Evolutionary conservation across 1,284 basidiomycete species (phyloP).

Genomic region (Tilletia indica): DNA sequence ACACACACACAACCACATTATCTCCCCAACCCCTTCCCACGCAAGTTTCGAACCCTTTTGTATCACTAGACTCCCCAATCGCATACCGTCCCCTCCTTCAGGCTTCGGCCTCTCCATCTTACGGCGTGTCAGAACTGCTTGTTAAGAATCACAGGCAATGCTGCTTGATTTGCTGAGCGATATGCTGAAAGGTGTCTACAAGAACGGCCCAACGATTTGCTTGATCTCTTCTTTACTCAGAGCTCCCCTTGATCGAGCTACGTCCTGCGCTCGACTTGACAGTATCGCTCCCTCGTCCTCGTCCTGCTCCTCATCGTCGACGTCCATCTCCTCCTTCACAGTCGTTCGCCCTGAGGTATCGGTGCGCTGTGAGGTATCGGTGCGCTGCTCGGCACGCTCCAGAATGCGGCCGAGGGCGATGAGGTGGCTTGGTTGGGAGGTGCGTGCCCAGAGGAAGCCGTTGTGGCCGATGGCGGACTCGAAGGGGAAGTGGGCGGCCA

Average conservation of each 20-base stretch:
- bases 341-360: background rate
- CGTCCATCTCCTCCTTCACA: background rate
- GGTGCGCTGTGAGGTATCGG: background rate
- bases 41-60: background rate
- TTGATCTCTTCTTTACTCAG: background rate
- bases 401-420: constrained; percentile 43
- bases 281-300: background rate
- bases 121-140: too few species aligned
- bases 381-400: background rate
- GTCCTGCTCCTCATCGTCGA: constrained; percentile 13
- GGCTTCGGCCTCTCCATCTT: too few species aligned
- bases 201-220: background rate
- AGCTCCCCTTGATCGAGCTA: background rate
- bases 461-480: constrained; percentile 52
- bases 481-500: constrained; percentile 48
- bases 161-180: too few species aligned
- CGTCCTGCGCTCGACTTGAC: background rate
- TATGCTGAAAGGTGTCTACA: background rate
- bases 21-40: too few species aligned
- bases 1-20: too few species aligned
- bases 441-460: constrained; percentile 46
- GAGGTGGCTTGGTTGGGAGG: constrained; percentile 33
- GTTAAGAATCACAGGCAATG: too few species aligned
- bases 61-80: background rate
- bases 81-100: background rate